Evolutionary conservation across 345 rosid genomes (phyloP).

Genomic region (Arabis hirsuta): DNA sequence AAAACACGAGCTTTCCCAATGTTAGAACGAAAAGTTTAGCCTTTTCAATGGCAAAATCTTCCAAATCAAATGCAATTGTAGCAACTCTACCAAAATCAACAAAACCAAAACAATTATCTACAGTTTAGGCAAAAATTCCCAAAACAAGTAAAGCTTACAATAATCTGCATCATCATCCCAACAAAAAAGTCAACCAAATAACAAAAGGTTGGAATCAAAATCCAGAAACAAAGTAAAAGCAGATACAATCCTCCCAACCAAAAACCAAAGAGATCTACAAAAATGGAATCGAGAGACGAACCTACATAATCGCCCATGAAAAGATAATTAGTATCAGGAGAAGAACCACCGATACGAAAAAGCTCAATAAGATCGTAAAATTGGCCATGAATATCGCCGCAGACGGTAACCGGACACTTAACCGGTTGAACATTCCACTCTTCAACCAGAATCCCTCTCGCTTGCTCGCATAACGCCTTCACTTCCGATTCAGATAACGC

Average conservation of each 20-base stretch:
- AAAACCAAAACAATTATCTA: no score
- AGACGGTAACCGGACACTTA: conserved; percentile 96
- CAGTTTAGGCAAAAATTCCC: no score
- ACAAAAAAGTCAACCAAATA: conserved; percentile 1
- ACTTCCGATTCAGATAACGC: conserved; percentile 87
- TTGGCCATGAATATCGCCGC: conserved; percentile 97
- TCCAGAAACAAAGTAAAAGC: not conserved
- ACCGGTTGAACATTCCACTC: conserved; percentile 99
- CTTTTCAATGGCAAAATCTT: no score
- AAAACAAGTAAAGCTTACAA: no score
- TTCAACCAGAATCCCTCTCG: conserved; percentile 87
- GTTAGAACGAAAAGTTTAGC: not conserved
- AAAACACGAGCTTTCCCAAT: no score
- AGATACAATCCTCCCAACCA: no score
- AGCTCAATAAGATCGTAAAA: conserved; percentile 93
- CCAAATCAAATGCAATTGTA: no score
- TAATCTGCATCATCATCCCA: no score
- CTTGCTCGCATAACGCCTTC: conserved; percentile 86
- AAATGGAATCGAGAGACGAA: conserved; percentile 39
- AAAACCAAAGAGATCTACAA: not conserved
- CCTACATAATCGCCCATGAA: conserved; percentile 99
- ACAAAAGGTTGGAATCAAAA: not conserved
- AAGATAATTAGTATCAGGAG: conserved; percentile 93
- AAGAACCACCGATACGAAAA: conserved; percentile 85
- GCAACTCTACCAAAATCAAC: no score